Evolutionary conservation across 768 basidiomycete genomes (phyloP).

Genomic region (Naematelia encephala): DNA sequence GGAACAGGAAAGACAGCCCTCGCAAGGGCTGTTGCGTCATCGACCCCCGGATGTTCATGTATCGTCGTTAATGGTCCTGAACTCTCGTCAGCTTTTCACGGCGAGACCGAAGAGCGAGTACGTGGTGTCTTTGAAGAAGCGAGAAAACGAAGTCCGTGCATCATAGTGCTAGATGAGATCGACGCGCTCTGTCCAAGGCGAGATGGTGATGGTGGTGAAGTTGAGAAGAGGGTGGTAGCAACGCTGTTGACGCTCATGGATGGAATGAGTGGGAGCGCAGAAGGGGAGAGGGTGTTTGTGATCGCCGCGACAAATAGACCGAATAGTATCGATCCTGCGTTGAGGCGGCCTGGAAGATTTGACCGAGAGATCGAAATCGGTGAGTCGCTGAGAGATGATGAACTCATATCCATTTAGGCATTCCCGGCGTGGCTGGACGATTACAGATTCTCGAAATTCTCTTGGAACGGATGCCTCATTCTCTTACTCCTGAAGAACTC

Average conservation of each 20-base stretch:
- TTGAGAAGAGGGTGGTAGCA: constrained; percentile 92
- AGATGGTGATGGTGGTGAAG: constrained; percentile 90
- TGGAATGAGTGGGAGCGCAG: constrained; percentile 60
- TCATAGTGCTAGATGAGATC: constrained; percentile 92
- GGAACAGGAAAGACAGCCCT: constrained; percentile 98
- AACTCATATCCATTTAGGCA: constrained; percentile 56
- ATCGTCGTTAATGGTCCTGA: constrained; percentile 94
- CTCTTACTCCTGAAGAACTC: constrained; percentile 62
- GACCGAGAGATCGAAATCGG: constrained; percentile 98
- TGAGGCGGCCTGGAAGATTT: constrained; percentile 96
- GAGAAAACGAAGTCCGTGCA: constrained; percentile 74
- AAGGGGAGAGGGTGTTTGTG: constrained; percentile 68
- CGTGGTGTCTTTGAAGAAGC: constrained; percentile 88
- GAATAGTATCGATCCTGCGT: constrained; percentile 98
- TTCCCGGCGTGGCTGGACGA: constrained; percentile 83
- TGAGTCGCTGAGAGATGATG: no score
- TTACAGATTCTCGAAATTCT: constrained; percentile 82
- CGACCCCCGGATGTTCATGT: constrained; percentile 73
- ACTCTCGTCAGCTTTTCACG: constrained; percentile 90
- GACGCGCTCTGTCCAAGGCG: constrained; percentile 89
- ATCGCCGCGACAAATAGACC: constrained; percentile 85
- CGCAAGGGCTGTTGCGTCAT: constrained; percentile 86
- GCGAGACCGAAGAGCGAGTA: constrained; percentile 88
- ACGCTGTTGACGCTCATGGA: constrained; percentile 92
- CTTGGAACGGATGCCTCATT: constrained; percentile 73